Conservation (phyloP, 495 filamentous ascomycete species). For the Neurospora sublineolata region DNA sequence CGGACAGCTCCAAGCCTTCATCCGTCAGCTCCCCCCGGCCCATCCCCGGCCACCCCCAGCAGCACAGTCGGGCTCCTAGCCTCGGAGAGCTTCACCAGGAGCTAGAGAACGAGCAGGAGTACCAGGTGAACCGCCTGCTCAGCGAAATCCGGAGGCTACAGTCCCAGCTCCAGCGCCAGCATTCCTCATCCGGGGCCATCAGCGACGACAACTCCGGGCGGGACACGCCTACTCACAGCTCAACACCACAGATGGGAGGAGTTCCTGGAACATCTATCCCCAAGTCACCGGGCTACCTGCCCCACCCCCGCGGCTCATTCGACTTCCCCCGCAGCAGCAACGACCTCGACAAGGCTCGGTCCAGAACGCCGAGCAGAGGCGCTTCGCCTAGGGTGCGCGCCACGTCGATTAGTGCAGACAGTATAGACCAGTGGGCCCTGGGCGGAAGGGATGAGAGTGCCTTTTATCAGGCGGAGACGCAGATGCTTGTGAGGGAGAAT, state of each 20-base stretch:
- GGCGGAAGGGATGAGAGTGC: slow-evolving; percentile 63
- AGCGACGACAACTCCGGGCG: slow-evolving; percentile 60
- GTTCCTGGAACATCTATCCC: slow-evolving; percentile 17
- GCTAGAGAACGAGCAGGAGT: slow-evolving; percentile 89
- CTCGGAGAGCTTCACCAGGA: slow-evolving; percentile 94
- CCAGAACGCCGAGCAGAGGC: slow-evolving; percentile 44
- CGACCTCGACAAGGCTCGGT: slow-evolving; percentile 37
- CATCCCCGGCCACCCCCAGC: slow-evolving; percentile 47
- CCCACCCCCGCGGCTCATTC: slow-evolving; percentile 44
- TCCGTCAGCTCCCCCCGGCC: slow-evolving; percentile 44
- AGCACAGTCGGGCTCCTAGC: slow-evolving; percentile 58
- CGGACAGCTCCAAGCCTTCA: slow-evolving; percentile 26
- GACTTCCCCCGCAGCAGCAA: slow-evolving; percentile 38
- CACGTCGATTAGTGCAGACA: slow-evolving; percentile 42
- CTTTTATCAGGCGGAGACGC: slow-evolving; percentile 87
- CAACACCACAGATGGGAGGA: slow-evolving; percentile 17
- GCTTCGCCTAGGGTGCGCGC: slow-evolving; percentile 45
- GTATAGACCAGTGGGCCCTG: slow-evolving; percentile 31
- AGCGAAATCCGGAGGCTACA: slow-evolving; percentile 84
- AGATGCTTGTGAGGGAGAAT: slow-evolving; percentile 79
- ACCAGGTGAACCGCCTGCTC: slow-evolving; percentile 86
- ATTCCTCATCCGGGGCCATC: slow-evolving; percentile 37
- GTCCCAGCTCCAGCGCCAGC: slow-evolving; percentile 55
- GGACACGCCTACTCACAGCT: slow-evolving; percentile 31
- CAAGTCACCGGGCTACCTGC: slow-evolving; percentile 42